phyloP scores from a whole-genome alignment of 2,329 filamentous ascomycete genomes.

The Chaetomiaceae sp. region DNA sequence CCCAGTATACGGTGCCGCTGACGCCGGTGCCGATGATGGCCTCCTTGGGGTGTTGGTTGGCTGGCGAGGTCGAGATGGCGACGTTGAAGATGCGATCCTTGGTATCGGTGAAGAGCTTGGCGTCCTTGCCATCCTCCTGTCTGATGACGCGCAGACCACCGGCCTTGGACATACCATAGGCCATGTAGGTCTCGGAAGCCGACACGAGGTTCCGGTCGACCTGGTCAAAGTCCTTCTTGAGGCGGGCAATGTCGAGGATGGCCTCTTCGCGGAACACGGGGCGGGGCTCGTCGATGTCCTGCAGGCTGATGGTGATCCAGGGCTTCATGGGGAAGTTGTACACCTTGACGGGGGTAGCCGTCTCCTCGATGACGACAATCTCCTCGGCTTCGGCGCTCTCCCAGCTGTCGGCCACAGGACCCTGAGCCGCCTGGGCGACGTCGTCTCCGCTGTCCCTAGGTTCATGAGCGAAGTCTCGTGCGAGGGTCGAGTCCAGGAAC shows the following conservation, averaged over 20 bases:
- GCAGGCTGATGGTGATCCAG: constrained; percentile 83
- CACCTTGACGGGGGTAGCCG: constrained; percentile 65
- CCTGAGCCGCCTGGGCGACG: constrained; percentile 52
- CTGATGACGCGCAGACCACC: constrained; percentile 89
- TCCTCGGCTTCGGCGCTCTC: constrained; percentile 78
- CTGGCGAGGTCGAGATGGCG: constrained; percentile 66
- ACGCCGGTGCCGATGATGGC: constrained; percentile 88
- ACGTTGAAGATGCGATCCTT: constrained; percentile 96
- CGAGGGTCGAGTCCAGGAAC: constrained; percentile 49
- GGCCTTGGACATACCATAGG: constrained; percentile 89
- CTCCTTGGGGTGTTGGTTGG: constrained; percentile 62
- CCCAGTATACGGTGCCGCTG: constrained; percentile 96
- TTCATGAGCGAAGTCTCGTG: constrained; percentile 49
- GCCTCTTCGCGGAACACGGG: constrained; percentile 70
- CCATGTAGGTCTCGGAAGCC: constrained; percentile 85
- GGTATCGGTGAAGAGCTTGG: constrained; percentile 85
- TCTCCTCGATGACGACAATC: constrained; percentile 60
- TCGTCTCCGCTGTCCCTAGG: constrained; percentile 50
- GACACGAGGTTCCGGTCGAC: constrained; percentile 90
- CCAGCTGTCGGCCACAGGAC: constrained; percentile 77
- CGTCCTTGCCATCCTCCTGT: constrained; percentile 88
- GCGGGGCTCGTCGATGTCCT: constrained; percentile 52
- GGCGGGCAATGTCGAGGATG: constrained; percentile 85
- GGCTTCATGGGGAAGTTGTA: constrained; percentile 97
- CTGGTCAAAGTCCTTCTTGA: constrained; percentile 98